phyloP scores from a whole-genome alignment of 2,329 filamentous ascomycete genomes.

The Penicillium rolfsii region DNA sequence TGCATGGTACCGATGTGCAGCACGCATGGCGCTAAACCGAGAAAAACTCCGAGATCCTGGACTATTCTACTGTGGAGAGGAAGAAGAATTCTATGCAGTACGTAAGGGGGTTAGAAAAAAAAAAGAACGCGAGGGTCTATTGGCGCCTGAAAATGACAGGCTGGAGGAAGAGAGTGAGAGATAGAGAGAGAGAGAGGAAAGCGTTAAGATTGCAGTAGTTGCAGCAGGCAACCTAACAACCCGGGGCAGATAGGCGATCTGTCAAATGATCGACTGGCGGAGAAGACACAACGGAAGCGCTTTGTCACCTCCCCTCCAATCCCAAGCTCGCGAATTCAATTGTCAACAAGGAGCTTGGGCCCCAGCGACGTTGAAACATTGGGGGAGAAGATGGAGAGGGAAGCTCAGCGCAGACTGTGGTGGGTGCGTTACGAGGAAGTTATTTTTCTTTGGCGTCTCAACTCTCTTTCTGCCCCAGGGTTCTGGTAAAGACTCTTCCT shows the following conservation, averaged over 20 bases:
- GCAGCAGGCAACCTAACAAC: not conserved
- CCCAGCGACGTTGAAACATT: slow-evolving; percentile 7
- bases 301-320: slow-evolving; percentile 11
- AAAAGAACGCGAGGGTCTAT: not conserved
- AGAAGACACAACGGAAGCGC: not conserved
- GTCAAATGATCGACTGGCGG: slow-evolving; percentile 14
- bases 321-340: slow-evolving; percentile 16
- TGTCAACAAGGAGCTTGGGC: slow-evolving; percentile 22
- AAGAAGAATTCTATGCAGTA: not conserved
- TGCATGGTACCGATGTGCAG: slow-evolving; percentile 22
- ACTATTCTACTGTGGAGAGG: not conserved
- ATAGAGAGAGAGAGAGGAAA: not conserved
- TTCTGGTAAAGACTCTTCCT: not conserved
- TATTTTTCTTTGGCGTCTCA: not conserved
- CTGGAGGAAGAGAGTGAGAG: not conserved
- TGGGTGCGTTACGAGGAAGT: slow-evolving; percentile 13
- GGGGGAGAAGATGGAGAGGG: not conserved
- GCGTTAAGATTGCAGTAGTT: too few species aligned
- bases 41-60: slow-evolving; percentile 12
- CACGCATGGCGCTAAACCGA: slow-evolving; percentile 17
- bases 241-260: slow-evolving; percentile 2
- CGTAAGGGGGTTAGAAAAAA: not conserved
- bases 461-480: not conserved
- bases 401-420: slow-evolving; percentile 13
- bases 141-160: not conserved